Percentiles rank a stretch among this genome's conserved stretches.
phyloP scores from a whole-genome alignment of 1,284 basidiomycete species.

The Ustilago nuda region DNA sequence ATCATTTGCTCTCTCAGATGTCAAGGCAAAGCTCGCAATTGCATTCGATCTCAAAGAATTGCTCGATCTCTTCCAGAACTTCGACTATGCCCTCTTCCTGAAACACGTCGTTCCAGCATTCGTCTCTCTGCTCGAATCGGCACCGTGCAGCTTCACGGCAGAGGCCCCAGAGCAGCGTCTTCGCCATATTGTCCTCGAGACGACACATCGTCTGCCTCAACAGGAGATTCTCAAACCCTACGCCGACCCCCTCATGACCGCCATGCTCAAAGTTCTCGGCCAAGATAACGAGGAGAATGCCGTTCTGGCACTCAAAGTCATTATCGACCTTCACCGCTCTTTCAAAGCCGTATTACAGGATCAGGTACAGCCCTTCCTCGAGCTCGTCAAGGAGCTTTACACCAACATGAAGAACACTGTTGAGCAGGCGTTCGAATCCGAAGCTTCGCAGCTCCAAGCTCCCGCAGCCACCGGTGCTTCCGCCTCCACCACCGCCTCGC shows the following conservation, averaged over 20 bases:
- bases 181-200: conserved; percentile 72
- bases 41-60: conserved; percentile 65
- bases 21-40: conserved; percentile 48
- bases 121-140: conserved; percentile 81
- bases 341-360: conserved; percentile 76
- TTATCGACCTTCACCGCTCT: conserved; percentile 78
- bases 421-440: conserved; percentile 76
- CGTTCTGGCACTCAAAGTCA: conserved; percentile 87
- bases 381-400: conserved; percentile 80
- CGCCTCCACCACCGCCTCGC: conserved; percentile 15
- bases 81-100: conserved; percentile 79
- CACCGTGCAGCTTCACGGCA: conserved; percentile 81
- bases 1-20: conserved; percentile 28
- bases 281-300: conserved; percentile 98
- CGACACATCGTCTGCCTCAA: conserved; percentile 84
- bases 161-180: conserved; percentile 81
- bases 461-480: conserved; percentile 7
- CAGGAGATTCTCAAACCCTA: conserved; percentile 82
- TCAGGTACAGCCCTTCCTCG: conserved; percentile 82
- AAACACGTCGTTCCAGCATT: conserved; percentile 78
- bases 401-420: conserved; percentile 81
- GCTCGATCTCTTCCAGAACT: conserved; percentile 60
- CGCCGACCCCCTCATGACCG: conserved; percentile 77
- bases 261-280: conserved; percentile 83
- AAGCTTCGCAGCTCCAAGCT: conserved; percentile 41